A percentile compares a stretch with the other conserved stretches of the same genome.
These are phyloP conservation scores for Naganishia cerealis DNA, from an alignment of 1,284 basidiomycete species.

Conservation along the genomic window DNA sequence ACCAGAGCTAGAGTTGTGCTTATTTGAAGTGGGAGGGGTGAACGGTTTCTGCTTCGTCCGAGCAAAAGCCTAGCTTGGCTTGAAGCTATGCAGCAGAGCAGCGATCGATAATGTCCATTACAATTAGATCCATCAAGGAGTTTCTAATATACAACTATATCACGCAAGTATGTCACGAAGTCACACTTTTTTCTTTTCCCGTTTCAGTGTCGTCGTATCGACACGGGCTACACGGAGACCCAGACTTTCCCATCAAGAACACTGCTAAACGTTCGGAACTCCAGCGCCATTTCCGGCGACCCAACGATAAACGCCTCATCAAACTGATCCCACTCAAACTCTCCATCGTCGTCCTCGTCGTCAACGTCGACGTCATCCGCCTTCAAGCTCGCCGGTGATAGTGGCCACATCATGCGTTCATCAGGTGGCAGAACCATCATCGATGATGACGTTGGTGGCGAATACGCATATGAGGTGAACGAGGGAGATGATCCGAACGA, in stretches of 20 bases:
- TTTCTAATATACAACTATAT: background rate
- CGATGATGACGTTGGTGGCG: background rate
- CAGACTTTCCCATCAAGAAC: conserved; percentile 24
- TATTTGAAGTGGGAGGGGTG: background rate
- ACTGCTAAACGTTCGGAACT: conserved; percentile 6
- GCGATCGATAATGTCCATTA: background rate
- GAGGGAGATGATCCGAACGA: background rate
- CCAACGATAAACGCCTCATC: conserved; percentile 8
- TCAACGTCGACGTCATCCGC: too few species aligned
- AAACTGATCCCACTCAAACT: too few species aligned
- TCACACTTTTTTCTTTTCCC: too few species aligned
- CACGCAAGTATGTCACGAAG: too few species aligned
- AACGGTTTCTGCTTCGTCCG: background rate
- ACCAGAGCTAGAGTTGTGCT: background rate
- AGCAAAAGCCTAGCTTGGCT: too few species aligned
- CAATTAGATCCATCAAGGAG: conserved; percentile 3
- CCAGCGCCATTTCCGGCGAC: background rate
- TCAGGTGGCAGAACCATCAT: too few species aligned
- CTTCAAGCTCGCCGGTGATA: too few species aligned
- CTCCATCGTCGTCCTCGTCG: too few species aligned
- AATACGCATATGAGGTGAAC: conserved; percentile 17
- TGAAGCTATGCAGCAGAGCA: background rate
- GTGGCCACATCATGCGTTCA: too few species aligned
- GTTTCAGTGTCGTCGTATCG: background rate
- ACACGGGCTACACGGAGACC: conserved; percentile 1